Evolutionary conservation across 768 basidiomycete genomes (phyloP), one percentile per base, ranked within the genome.

Genomic region (Serpula lacrymans): DNA sequence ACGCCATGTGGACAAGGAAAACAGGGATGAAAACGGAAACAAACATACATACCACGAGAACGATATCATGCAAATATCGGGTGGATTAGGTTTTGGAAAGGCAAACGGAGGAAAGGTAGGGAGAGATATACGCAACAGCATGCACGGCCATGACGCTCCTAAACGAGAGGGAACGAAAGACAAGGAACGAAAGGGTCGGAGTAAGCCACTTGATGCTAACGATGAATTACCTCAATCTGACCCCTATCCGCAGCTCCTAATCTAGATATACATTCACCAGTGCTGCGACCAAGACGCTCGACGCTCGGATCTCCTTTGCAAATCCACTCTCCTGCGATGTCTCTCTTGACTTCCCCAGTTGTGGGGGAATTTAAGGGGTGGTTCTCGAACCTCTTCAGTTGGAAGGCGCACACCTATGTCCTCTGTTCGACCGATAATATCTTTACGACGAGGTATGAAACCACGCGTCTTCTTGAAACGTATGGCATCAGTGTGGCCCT

Each of bases 371-470:
- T 89, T 63, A 87, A 85, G 57, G 87, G 85, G 24, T 96, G 94
- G 94, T 94, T 98, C 64, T 88, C 90, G 16, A 95, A 88, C 50
- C 69, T 98, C 22, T 97, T 98, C 71, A 88, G 82, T 61, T 96
- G 91, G 88, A 92, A 88, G 56, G 70, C 74, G 23, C 77, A 79
- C 39, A 63, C 71, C 17, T 71, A 63, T 54, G 59, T 64, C 45
- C 60, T 80, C 21, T 84, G 81, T 56, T 87, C 85, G 4, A 49
- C 63, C 12, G 71, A 78, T 41, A 74, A 77, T 43, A 52, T 80
- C 30, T 61, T 63, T 12, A 70, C 73, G 25, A 93, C 91, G 5
- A 77, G 87, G 9, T 59, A 72, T 24, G 80, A 85, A 49, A 73
- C 80, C 36, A 68, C 72, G 12, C 69, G 81, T 4, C 65, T 93